Base-by-base conservation (phyloP, 2,329 filamentous ascomycete genomes). In the Ascochyta pisi region DNA sequence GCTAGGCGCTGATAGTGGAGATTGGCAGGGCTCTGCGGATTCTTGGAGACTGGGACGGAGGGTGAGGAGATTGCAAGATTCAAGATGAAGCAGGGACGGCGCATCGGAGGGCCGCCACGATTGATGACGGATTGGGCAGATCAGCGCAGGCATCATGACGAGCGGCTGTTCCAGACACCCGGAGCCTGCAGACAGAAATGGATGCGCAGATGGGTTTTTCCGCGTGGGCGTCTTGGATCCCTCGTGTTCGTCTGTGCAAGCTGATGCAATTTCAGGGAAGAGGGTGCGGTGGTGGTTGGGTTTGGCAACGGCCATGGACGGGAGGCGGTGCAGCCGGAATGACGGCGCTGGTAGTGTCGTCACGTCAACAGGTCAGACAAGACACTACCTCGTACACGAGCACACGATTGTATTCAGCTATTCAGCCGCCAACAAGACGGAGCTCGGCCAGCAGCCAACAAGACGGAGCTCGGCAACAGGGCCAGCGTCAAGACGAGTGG, bases 401-500 rank as follows among this genome's bases (percentile, higher is more conserved):
- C 34, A 27, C 37, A 19, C 26, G 27, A 41, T 41, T 24, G 34
- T 33, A 34, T 40, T 38, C 23, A 19, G 16, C 16, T 19, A 19
- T 19, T 19, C 16, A 19, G 16, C 16, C 2, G 16, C 16, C 16
- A 19, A n/a, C 54, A 50, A 57, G 54, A 51, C 48, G 54, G 48
- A 51, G 38, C 24, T 47, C 54, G 54, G 54, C n/a, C n/a, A n/a
- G n/a, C n/a, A n/a, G n/a, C n/a, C n/a, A n/a, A n/a, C n/a, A n/a
- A n/a, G n/a, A n/a, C n/a, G n/a, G n/a, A n/a, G n/a, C n/a, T n/a
- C n/a, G n/a, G n/a, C n/a, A n/a, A n/a, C n/a, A n/a, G n/a, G 49
- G 44, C 48, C 53, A 57, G 49, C 43, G 49, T 52, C 54, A 52
- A 49, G 49, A 26, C 19, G 39, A 49, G 47, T 56, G 43, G 53